Percentiles rank a stretch among this genome's conserved stretches.
Conservation (phyloP, 495 filamentous ascomycete species). For the Talaromyces stipitatus region DNA sequence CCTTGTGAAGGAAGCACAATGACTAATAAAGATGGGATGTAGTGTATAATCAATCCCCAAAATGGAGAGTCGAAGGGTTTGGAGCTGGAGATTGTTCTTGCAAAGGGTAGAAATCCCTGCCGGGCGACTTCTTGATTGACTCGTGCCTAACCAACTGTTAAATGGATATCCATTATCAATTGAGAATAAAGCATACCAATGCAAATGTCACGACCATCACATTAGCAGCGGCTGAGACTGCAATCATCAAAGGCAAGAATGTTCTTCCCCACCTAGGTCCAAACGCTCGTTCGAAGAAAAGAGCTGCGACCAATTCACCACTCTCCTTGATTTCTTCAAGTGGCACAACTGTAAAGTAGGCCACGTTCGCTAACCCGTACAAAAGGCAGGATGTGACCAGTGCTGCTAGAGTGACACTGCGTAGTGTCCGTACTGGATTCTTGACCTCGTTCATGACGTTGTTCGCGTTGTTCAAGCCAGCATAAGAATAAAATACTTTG, state of each 20-base stretch:
- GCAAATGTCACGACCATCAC: constrained; percentile 73
- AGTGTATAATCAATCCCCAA: constrained; percentile 60
- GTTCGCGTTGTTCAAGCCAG: constrained; percentile 60
- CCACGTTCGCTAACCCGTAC: constrained; percentile 63
- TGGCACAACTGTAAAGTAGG: constrained; percentile 62
- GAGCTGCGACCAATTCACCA: constrained; percentile 58
- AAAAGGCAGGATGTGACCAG: constrained; percentile 53
- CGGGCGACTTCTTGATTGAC: constrained; percentile 62
- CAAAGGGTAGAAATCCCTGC: constrained; percentile 64
- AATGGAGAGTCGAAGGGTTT: constrained; percentile 61
- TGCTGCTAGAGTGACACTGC: constrained; percentile 53
- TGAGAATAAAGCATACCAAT: constrained; percentile 31
- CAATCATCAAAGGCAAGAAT: constrained; percentile 57
- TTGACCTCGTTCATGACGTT: constrained; percentile 74
- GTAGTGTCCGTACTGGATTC: constrained; percentile 58
- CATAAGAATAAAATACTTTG: constrained; percentile 68
- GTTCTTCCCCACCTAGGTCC: constrained; percentile 47
- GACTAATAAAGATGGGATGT: constrained; percentile 57
- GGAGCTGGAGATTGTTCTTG: constrained; percentile 52
- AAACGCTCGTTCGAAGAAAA: constrained; percentile 63
- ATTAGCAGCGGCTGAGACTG: constrained; percentile 61
- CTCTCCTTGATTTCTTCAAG: constrained; percentile 60
- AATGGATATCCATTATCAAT: neutral
- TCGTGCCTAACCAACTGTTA: constrained; percentile 41
- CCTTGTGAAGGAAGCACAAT: constrained; percentile 55